These are phyloP conservation scores for Arabidopsis suecica DNA, from an alignment of 345 rosid species.

Conservation along the genomic window DNA sequence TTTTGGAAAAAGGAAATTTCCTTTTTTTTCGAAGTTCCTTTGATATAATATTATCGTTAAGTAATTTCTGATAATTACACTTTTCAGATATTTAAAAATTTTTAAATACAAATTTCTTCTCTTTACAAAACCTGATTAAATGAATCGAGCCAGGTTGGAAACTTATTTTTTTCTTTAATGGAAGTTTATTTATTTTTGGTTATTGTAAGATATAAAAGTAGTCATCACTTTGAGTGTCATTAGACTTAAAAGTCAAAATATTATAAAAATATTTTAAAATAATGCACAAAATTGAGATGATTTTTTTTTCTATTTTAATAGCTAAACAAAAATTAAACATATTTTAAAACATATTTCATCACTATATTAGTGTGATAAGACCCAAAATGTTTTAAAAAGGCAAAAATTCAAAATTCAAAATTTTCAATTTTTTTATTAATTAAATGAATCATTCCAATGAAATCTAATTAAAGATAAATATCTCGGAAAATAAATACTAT, in stretches of 20 bases:
- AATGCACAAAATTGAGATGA: not conserved
- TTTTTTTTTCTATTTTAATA: not conserved
- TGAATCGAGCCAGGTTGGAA: too few species aligned
- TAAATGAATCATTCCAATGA: not conserved
- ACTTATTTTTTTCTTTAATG: too few species aligned
- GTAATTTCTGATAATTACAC: not conserved
- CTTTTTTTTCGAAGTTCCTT: not conserved
- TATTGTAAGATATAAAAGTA: not conserved
- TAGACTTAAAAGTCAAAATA: not conserved
- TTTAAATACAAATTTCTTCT: too few species aligned
- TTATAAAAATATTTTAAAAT: not conserved
- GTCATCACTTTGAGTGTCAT: not conserved
- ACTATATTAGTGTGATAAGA: not conserved
- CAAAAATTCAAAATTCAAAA: not conserved
- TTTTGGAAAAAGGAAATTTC: not conserved
- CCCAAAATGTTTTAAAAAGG: not conserved
- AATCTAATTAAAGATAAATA: not conserved
- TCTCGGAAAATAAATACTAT: too few species aligned
- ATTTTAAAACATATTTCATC: not conserved
- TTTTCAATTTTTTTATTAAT: not conserved
- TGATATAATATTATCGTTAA: not conserved
- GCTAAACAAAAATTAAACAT: not conserved
- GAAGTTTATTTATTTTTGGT: not conserved
- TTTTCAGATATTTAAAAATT: not conserved
- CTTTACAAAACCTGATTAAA: too few species aligned